Conservation (phyloP, 768 basidiomycete species). For the Clavaria fumosa region DNA sequence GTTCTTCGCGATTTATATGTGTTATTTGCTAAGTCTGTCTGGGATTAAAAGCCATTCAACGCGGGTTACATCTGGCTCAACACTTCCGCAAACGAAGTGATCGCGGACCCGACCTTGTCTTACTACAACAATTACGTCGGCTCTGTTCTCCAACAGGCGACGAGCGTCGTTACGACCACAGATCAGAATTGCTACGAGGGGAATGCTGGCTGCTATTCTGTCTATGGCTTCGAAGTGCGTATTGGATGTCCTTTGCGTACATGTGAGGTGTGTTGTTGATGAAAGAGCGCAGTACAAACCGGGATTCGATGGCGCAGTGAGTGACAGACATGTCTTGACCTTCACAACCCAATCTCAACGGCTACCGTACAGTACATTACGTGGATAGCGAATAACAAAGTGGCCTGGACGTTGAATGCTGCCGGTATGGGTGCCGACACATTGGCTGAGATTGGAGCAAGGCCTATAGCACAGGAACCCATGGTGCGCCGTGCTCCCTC, state of each 20-base stretch:
- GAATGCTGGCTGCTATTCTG: conserved; percentile 40
- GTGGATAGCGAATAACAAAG: conserved; percentile 58
- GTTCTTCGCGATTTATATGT: not conserved
- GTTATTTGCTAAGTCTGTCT: conserved; percentile 4
- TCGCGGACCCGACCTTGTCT: conserved; percentile 39
- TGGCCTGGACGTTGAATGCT: conserved; percentile 62
- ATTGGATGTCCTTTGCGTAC: not conserved
- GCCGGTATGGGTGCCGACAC: conserved; percentile 52
- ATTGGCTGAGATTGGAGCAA: conserved; percentile 39
- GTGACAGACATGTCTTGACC: conserved; percentile 11
- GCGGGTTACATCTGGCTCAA: conserved; percentile 56
- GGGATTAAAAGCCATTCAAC: conserved; percentile 48
- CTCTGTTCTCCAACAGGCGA: conserved; percentile 60
- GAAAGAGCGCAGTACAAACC: conserved; percentile 5
- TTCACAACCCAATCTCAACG: conserved; percentile 4
- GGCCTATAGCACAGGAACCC: conserved; percentile 70
- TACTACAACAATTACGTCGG: conserved; percentile 52
- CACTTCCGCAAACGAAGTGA: conserved; percentile 39
- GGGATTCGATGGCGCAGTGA: conserved; percentile 53
- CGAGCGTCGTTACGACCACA: conserved; percentile 55
- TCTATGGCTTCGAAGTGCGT: conserved; percentile 67
- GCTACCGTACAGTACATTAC: conserved; percentile 49
- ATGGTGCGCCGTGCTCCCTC: too few species aligned
- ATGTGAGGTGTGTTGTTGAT: conserved; percentile 18
- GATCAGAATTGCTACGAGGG: conserved; percentile 56